Evolutionary conservation across 2,329 filamentous ascomycete species (phyloP).

Genomic region (Neopestalotiopsis sp.): DNA sequence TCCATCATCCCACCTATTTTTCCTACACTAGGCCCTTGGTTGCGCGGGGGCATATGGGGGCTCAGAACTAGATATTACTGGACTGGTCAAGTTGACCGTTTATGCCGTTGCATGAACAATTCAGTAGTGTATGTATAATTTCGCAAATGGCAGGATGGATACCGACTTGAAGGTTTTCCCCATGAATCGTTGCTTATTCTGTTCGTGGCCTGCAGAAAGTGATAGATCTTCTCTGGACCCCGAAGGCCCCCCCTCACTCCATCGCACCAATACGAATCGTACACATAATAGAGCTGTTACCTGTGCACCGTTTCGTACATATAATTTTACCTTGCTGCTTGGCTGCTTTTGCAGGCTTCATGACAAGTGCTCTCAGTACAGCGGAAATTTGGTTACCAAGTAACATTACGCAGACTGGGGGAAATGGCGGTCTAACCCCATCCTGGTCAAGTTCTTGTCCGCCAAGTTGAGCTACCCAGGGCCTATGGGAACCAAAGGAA

Average conservation of each 20-base stretch:
- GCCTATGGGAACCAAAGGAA: too few relatives aligned
- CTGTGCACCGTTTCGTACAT: not conserved
- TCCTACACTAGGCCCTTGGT: too few relatives aligned
- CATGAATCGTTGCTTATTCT: not conserved
- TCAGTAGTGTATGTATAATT: too few relatives aligned
- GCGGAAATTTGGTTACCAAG: not conserved
- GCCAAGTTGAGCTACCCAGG: not conserved
- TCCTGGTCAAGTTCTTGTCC: not conserved
- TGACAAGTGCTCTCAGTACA: not conserved
- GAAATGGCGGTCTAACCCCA: conserved; percentile 2
- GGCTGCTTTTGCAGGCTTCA: too few relatives aligned
- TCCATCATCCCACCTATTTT: too few relatives aligned
- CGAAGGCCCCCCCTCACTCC: not conserved
- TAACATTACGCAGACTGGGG: not conserved
- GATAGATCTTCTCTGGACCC: not conserved
- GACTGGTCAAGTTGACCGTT: too few relatives aligned
- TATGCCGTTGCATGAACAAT: too few relatives aligned
- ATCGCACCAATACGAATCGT: not conserved
- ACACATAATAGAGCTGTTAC: not conserved
- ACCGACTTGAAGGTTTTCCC: not conserved
- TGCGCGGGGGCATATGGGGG: too few relatives aligned
- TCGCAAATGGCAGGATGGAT: too few relatives aligned
- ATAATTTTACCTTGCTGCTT: too few relatives aligned
- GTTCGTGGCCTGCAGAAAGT: not conserved
- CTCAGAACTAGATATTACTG: too few relatives aligned